phyloP scores from a whole-genome alignment of 2,329 filamentous ascomycete species.

The Incumbomyces delicatus region DNA sequence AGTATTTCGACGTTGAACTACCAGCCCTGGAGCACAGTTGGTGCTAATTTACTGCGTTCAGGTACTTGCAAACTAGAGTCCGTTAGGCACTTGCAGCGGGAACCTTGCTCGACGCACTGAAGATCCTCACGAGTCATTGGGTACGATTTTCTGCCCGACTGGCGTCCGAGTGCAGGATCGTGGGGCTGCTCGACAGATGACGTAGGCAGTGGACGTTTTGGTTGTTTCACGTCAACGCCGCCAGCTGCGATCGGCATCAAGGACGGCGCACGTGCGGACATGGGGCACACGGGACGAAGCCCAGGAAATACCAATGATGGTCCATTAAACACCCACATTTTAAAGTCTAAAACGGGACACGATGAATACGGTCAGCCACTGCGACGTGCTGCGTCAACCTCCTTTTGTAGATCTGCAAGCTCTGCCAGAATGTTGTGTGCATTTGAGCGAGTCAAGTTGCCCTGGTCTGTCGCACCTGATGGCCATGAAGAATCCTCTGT shows the following conservation, averaged over 20 bases:
- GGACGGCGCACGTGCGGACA: not conserved
- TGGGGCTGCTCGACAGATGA: not conserved
- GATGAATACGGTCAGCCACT: not conserved
- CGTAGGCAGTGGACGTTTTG: not conserved
- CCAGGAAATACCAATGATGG: too few relatives aligned
- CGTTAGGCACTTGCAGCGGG: too few relatives aligned
- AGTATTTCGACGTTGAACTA: too few relatives aligned
- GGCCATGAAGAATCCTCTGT: slow-evolving; percentile 7
- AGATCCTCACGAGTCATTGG: too few relatives aligned
- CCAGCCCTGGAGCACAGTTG: too few relatives aligned
- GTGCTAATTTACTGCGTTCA: too few relatives aligned
- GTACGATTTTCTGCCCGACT: not conserved
- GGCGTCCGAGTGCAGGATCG: not conserved
- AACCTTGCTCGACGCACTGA: too few relatives aligned
- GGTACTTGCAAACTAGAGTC: too few relatives aligned
- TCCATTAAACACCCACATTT: too few relatives aligned
- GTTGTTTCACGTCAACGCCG: not conserved
- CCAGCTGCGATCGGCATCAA: not conserved
- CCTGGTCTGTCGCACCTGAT: not conserved
- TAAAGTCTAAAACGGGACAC: too few relatives aligned
- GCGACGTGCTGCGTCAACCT: slow-evolving; percentile 58
- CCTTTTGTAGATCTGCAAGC: slow-evolving; percentile 59
- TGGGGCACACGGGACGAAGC: too few relatives aligned
- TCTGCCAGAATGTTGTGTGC: slow-evolving; percentile 60
- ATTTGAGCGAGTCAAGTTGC: slow-evolving; percentile 22